phyloP scores from a whole-genome alignment of 352 stramenopile species.

The Globisporangium cylindrosporum region DNA sequence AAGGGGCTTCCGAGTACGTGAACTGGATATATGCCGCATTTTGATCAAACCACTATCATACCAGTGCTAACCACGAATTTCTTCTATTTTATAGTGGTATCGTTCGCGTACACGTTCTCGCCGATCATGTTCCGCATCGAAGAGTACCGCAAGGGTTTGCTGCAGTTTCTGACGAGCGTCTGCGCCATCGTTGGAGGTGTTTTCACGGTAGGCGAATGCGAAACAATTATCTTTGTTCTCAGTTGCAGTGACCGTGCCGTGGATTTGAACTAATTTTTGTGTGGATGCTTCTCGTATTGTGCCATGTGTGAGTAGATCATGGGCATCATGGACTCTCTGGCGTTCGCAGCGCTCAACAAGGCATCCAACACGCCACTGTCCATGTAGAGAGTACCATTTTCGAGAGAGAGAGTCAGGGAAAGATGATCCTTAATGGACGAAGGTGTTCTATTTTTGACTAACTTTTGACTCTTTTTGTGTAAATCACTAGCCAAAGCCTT shows the following conservation, averaged over 20 bases:
- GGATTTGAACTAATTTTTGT: constrained; percentile 1
- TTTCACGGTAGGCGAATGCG: constrained; percentile 63
- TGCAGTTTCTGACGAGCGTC: constrained; percentile 91
- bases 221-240: background rate
- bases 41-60: constrained; percentile 16
- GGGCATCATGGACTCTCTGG: constrained; percentile 64
- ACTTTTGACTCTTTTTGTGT: too few relatives aligned
- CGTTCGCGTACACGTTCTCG: constrained; percentile 97
- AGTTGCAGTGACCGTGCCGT: background rate
- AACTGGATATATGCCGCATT: background rate
- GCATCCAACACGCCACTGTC: constrained; percentile 35
- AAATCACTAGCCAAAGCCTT: too few relatives aligned
- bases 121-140: constrained; percentile 96
- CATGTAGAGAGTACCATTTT: constrained; percentile 25
- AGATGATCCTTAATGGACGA: too few relatives aligned
- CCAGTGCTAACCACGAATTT: constrained; percentile 8
- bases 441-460: too few relatives aligned
- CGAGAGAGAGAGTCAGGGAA: too few relatives aligned
- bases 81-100: constrained; percentile 73
- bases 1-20: constrained; percentile 80
- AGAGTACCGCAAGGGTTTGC: constrained; percentile 87
- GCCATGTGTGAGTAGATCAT: constrained; percentile 39
- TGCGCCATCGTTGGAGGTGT: constrained; percentile 92
- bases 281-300: background rate
- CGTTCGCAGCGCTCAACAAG: constrained; percentile 54